Conservation (phyloP, 441 rosid genomes). For the Populus trichocarpa region DNA sequence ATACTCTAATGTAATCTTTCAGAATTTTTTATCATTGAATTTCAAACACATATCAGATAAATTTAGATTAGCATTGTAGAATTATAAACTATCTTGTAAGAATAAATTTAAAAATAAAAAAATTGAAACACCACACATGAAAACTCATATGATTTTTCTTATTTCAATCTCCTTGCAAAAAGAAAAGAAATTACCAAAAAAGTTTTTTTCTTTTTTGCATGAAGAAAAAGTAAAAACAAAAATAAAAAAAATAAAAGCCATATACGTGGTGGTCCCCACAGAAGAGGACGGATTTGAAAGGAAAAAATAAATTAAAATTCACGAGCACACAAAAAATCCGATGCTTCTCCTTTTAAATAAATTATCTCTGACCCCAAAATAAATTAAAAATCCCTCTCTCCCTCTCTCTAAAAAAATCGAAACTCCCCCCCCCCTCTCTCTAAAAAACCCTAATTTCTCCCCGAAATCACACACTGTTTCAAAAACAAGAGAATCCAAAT, state of each 20-base stretch:
- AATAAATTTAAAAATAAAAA: no score
- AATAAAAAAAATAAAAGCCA: not conserved
- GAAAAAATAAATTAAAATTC: not conserved
- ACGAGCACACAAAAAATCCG: not conserved
- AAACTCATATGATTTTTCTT: not conserved
- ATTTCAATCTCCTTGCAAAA: not conserved
- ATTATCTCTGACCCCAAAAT: not conserved
- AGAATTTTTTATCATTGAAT: no score
- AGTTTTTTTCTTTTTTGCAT: not conserved
- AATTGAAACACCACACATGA: not conserved
- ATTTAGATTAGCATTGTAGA: no score
- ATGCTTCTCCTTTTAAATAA: not conserved
- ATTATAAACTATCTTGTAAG: not conserved
- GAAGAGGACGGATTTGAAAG: not conserved
- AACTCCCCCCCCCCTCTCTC: not conserved
- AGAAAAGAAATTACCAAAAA: not conserved
- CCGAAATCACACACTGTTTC: not conserved
- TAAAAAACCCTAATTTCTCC: constrained; percentile 18
- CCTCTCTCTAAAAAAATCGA: not conserved
- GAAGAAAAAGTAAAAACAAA: not conserved
- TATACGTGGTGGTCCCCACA: not conserved
- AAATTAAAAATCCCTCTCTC: not conserved
- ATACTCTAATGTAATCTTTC: no score
- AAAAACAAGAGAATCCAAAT: constrained; percentile 9
- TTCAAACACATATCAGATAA: no score